phyloP scores from a whole-genome alignment of 805 yeast genomes.

The Teunomyces barrocoloradensis region DNA sequence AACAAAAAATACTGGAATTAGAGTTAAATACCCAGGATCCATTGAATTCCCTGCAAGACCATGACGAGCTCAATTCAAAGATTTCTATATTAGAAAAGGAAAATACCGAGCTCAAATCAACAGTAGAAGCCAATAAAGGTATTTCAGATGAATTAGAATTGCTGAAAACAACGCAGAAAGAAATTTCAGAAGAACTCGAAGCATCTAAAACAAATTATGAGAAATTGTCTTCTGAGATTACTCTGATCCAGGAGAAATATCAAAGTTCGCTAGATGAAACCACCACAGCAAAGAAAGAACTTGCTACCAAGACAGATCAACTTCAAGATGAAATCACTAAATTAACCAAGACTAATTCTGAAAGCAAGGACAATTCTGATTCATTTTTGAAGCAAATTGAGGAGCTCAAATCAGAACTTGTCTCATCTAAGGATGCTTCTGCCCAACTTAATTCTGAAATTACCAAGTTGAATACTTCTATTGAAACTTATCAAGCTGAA shows the following conservation, averaged over 20 bases:
- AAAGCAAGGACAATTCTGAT: background rate
- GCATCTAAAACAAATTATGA: background rate
- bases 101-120: background rate
- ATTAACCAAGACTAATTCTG: background rate
- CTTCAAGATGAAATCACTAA: background rate
- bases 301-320: background rate
- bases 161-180: background rate
- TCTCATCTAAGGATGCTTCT: background rate
- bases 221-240: background rate
- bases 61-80: conserved; percentile 1
- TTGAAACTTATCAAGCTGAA: background rate
- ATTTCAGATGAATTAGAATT: conserved; percentile 2
- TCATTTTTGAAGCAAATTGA: background rate
- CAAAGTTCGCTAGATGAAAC: background rate
- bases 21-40: background rate
- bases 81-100: background rate
- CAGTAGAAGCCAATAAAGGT: background rate
- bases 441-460: background rate
- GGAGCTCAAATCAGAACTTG: background rate
- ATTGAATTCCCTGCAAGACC: background rate
- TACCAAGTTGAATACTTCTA: background rate
- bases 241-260: background rate
- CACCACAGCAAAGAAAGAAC: background rate
- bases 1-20: conserved; percentile 11
- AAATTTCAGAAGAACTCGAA: background rate